Evolutionary conservation across 768 basidiomycete genomes (phyloP).

Genomic region (Lactarius hengduanensis): DNA sequence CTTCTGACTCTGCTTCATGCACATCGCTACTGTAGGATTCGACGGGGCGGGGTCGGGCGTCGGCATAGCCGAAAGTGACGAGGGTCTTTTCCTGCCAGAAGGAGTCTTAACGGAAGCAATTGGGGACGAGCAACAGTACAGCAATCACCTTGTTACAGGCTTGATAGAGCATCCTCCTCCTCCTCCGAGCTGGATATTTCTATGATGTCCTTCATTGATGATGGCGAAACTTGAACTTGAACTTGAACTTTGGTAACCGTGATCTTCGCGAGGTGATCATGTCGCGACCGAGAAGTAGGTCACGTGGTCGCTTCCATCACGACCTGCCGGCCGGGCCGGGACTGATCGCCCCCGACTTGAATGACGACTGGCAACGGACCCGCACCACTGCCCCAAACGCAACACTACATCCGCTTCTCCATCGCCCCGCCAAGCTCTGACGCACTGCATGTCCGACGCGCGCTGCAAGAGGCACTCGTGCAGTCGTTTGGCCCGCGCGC

Average conservation of each 20-base stretch:
- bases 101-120: not conserved
- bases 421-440: conserved; percentile 43
- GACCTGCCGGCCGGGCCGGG: too few species aligned
- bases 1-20: conserved; percentile 12
- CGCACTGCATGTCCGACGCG: conserved; percentile 49
- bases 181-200: conserved; percentile 20
- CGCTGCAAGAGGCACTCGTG: conserved; percentile 52
- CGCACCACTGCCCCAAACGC: conserved; percentile 22
- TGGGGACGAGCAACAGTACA: not conserved
- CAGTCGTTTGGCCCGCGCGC: conserved; percentile 55
- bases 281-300: not conserved
- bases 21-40: not conserved
- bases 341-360: not conserved
- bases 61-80: conserved; percentile 13
- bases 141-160: conserved; percentile 4
- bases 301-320: not conserved
- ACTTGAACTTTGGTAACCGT: not conserved
- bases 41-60: not conserved
- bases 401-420: conserved; percentile 50
- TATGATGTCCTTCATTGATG: conserved; percentile 1
- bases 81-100: conserved; percentile 12
- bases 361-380: not conserved
- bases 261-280: not conserved
- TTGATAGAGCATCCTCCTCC: not conserved
- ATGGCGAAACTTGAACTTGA: not conserved